Conservation (phyloP, 352 stramenopile species). For the Porosira glacialis region DNA sequence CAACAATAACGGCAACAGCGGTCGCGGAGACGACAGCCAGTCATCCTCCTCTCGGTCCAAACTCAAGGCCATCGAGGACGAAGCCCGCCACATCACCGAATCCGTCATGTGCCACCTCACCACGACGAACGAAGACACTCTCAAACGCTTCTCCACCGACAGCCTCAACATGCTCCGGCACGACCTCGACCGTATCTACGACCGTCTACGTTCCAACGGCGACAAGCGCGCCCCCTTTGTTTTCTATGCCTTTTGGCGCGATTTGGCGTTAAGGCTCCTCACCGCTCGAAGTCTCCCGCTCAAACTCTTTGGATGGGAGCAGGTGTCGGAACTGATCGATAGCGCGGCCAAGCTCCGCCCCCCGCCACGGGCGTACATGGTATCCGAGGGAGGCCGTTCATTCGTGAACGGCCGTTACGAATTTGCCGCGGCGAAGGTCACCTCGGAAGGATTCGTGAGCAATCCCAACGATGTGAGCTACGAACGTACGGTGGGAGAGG, state of each 20-base stretch:
- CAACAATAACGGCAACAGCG: neutral
- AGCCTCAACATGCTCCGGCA: conserved; percentile 47
- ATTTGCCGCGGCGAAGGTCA: conserved; percentile 64
- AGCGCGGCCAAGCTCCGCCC: conserved; percentile 82
- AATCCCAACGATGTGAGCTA: conserved; percentile 55
- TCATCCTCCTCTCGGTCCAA: conserved; percentile 20
- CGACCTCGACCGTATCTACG: conserved; percentile 64
- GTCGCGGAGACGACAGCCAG: neutral
- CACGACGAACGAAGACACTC: conserved; percentile 44
- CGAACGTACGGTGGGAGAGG: conserved; percentile 48
- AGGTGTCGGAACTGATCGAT: conserved; percentile 89
- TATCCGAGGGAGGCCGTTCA: conserved; percentile 86
- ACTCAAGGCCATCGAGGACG: neutral
- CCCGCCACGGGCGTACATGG: conserved; percentile 85
- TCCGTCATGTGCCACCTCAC: conserved; percentile 66
- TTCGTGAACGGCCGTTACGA: conserved; percentile 91
- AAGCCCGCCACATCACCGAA: conserved; percentile 25
- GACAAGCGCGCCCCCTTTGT: conserved; percentile 24
- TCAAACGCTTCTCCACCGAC: conserved; percentile 67
- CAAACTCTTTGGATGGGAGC: conserved; percentile 90
- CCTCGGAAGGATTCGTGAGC: conserved; percentile 51
- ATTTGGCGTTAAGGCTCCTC: conserved; percentile 73
- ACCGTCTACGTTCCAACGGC: conserved; percentile 24
- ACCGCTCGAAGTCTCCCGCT: conserved; percentile 88
- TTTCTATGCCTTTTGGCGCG: conserved; percentile 74